Evolutionary conservation across 23 red algal genomes (phyloP), one percentile per base, ranked within the genome.

Genomic region (Gracilaria domingensis): DNA sequence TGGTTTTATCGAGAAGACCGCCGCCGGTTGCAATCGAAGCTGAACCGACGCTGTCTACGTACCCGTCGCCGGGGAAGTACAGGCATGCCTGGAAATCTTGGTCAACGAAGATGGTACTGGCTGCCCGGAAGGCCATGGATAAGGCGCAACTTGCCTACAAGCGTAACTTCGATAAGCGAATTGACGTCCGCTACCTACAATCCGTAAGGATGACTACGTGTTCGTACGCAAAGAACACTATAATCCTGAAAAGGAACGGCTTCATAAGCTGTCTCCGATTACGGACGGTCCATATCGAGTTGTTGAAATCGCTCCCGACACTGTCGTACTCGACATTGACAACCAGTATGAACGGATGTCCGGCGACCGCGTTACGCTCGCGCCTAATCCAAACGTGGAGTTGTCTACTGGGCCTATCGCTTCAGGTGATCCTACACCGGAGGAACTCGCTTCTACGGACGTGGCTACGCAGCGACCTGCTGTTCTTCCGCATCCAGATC

Each of bases 1-100:
- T 88, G 48, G 67, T 49, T 9, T 26, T 88, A 28, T 79, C 75
- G 48, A 44, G 51, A 79, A 54, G 25, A 54, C 34, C 44, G 7
- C 37, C 44, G 16, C 44, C 0, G 24, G 39, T 79, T 54, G 75
- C 75, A 12, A 47, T 79, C 28, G 44, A 79, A 51, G 75, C 35
- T 54, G 13, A 79, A 44, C 75, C 75, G 30, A 79, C 34, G 11
- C 37, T 79, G 21, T 8, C 58, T 3, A 8, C 23, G 7, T 64
- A 64, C 58, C 58, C 58, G 21, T 64, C 58, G 3, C 58, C 58
- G 26, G 26, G 58, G 14, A 3, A 26, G 58, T 64, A 64, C 14
- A n/a, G 14, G 7, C 6, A 64, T 26, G 58, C 58, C 7, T 64
- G 58, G 58, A 64, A 64, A 29, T 26, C 21, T n/a, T 64, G 58